These are phyloP conservation scores for Lipomyces lipofer DNA, from an alignment of 805 yeast genomes.

Conservation along the genomic window DNA sequence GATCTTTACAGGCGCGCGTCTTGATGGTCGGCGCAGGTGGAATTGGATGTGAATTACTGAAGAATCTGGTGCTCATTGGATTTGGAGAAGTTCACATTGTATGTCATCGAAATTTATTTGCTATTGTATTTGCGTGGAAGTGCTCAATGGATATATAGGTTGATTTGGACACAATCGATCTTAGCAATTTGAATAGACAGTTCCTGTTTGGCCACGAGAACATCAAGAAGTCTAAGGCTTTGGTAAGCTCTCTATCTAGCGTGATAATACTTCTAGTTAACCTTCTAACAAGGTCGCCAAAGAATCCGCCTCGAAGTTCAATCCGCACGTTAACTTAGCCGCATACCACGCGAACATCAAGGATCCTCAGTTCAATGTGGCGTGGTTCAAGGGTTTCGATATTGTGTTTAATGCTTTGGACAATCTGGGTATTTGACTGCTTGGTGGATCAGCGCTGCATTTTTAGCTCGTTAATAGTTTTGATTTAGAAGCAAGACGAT, in stretches of 20 bases:
- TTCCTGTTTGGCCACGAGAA: slow-evolving; percentile 87
- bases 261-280: neutral
- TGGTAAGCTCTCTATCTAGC: slow-evolving; percentile 40
- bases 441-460: neutral
- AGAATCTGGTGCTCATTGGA: slow-evolving; percentile 74
- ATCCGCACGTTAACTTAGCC: slow-evolving; percentile 61
- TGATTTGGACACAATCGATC: slow-evolving; percentile 93
- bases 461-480: too few relatives aligned
- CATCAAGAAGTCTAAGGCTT: slow-evolving; percentile 82
- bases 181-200: slow-evolving; percentile 90
- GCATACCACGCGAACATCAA: slow-evolving; percentile 88
- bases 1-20: slow-evolving; percentile 44
- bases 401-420: slow-evolving; percentile 90
- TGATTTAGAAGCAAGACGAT: slow-evolving; percentile 88
- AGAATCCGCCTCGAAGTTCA: slow-evolving; percentile 75
- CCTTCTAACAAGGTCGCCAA: slow-evolving; percentile 54
- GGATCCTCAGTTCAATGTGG: slow-evolving; percentile 71
- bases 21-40: slow-evolving; percentile 95
- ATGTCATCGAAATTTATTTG: neutral
- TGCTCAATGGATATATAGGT: slow-evolving; percentile 37
- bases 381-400: slow-evolving; percentile 77
- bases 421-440: too few relatives aligned
- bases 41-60: slow-evolving; percentile 87
- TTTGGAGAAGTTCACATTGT: slow-evolving; percentile 83
- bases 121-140: neutral